Percentiles rank a stretch among this genome's conserved stretches.
These are phyloP conservation scores for Pseudovirgaria hyperparasitica DNA, from an alignment of 2,329 filamentous ascomycete species.

Conservation along the genomic window DNA sequence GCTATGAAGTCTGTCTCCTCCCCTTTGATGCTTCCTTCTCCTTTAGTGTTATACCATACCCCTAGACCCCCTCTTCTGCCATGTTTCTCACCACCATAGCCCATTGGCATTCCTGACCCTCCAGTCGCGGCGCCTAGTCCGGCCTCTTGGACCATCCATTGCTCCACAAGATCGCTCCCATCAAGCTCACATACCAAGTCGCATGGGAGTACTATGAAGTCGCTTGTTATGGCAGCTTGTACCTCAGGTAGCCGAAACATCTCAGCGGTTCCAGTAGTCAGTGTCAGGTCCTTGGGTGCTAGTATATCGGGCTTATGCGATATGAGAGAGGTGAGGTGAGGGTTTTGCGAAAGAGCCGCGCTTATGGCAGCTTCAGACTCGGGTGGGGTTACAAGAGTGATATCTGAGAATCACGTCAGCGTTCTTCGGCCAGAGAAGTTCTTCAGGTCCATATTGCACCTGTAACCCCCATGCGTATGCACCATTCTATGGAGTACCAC, in stretches of 20 bases:
- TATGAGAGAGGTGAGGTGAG: slow-evolving; percentile 61
- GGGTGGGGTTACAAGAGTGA: slow-evolving; percentile 44
- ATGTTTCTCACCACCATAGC: slow-evolving; percentile 41
- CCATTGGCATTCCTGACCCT: slow-evolving; percentile 34
- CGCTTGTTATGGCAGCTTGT: slow-evolving; percentile 60
- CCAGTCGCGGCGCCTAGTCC: slow-evolving; percentile 50
- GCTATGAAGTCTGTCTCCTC: slow-evolving; percentile 91
- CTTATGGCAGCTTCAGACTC: slow-evolving; percentile 53
- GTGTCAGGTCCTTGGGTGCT: slow-evolving; percentile 61
- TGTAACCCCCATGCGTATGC: slow-evolving; percentile 67
- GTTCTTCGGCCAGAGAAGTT: slow-evolving; percentile 2
- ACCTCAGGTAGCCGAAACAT: slow-evolving; percentile 77
- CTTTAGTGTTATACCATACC: slow-evolving; percentile 84
- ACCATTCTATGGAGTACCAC: slow-evolving; percentile 80
- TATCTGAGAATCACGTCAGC: slow-evolving; percentile 21
- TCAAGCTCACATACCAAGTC: slow-evolving; percentile 85
- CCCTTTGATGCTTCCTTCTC: slow-evolving; percentile 64
- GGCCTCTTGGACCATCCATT: slow-evolving; percentile 80
- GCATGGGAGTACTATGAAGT: slow-evolving; percentile 86
- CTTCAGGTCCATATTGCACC: slow-evolving; percentile 38
- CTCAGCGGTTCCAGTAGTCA: slow-evolving; percentile 81
- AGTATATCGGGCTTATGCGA: slow-evolving; percentile 63
- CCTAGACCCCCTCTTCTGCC: slow-evolving; percentile 67
- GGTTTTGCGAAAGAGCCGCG: slow-evolving; percentile 61
- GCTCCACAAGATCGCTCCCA: slow-evolving; percentile 69